A percentile compares a stretch with the other conserved stretches of the same genome.
Evolutionary conservation across 805 yeast species (phyloP).

Genomic region (Aciculoconidium aculeatum): DNA sequence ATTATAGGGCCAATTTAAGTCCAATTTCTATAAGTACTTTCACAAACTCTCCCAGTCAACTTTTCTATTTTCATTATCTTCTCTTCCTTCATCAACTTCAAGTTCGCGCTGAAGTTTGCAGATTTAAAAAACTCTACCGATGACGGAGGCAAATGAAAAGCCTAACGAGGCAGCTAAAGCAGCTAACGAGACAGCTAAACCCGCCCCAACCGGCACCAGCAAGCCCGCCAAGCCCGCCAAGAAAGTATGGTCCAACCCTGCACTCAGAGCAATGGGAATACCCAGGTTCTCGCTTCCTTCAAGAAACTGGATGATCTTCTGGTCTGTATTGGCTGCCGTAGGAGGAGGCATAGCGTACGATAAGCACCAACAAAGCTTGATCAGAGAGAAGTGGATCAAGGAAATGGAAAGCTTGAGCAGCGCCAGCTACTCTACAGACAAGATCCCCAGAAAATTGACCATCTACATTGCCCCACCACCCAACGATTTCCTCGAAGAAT

Average conservation of each 20-base stretch:
- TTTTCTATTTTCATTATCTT: no score
- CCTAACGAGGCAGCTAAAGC: no score
- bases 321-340: slow-evolving; percentile 59
- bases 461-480: slow-evolving; percentile 97
- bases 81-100: no score
- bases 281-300: slow-evolving; percentile 76
- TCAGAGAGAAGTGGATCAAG: slow-evolving; percentile 60
- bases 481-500: slow-evolving; percentile 74
- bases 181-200: no score
- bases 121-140: no score
- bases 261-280: slow-evolving; percentile 79
- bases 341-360: slow-evolving; percentile 81
- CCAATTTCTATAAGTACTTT: no score
- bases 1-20: no score
- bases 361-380: slow-evolving; percentile 60
- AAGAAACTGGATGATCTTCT: slow-evolving; percentile 88
- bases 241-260: slow-evolving; percentile 65
- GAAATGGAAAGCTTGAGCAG: slow-evolving; percentile 51
- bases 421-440: slow-evolving; percentile 37
- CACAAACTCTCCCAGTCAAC: no score
- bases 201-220: neutral
- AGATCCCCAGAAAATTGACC: slow-evolving; percentile 67
- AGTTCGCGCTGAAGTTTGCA: no score
- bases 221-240: slow-evolving; percentile 13
- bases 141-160: no score